Evolutionary conservation across 352 stramenopile genomes (phyloP), one percentile per base, ranked within the genome.

Genomic region (Phytophthora pluvialis): DNA sequence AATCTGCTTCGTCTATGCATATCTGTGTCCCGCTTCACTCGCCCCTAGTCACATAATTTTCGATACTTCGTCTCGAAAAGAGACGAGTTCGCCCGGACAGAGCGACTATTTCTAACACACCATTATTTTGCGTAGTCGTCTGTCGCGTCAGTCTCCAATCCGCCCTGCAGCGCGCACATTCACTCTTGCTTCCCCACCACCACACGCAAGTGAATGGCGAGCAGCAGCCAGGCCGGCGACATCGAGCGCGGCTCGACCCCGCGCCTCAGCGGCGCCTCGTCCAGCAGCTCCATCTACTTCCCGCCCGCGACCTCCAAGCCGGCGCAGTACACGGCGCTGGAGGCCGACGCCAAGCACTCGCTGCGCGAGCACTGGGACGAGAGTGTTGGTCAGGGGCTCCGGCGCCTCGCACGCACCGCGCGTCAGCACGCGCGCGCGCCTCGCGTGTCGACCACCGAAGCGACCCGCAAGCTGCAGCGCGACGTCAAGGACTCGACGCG

Each of bases 341-440:
- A 71, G 18, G 11, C 48, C 11, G 50, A 39, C 39, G 53, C 18
- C 18, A 68, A 51, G n/a, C 51, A 58, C 40, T 67, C 69, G 12
- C 40, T 71, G 8, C 42, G 48, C 6, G 21, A 67, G 10, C 64
- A 77, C 4, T 58, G 60, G 35, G 45, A 77, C 55, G 70, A 73
- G 44, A 77, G 70, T 63, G 56, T 77, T 53, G 64, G 42, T 36
- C 60, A 72, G 3, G 64, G 64, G 25, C n/a, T 69, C n/a, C 55
- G 55, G 35, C 43, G 70, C 25, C 15, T 77, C 6, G 40, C 56
- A 4, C 64, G 70, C 4, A 73, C 64, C 5, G 40, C 68, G 26
- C 47, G 31, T 5, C 49, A 42, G 13, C 45, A 62, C 28, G 43
- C 48, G 13, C 35, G n/a, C 13, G 7, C 28, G 4, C 51, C 60